These are phyloP conservation scores for Colletotrichum orbiculare DNA, from an alignment of 2,329 filamentous ascomycete species.

Conservation along the genomic window DNA sequence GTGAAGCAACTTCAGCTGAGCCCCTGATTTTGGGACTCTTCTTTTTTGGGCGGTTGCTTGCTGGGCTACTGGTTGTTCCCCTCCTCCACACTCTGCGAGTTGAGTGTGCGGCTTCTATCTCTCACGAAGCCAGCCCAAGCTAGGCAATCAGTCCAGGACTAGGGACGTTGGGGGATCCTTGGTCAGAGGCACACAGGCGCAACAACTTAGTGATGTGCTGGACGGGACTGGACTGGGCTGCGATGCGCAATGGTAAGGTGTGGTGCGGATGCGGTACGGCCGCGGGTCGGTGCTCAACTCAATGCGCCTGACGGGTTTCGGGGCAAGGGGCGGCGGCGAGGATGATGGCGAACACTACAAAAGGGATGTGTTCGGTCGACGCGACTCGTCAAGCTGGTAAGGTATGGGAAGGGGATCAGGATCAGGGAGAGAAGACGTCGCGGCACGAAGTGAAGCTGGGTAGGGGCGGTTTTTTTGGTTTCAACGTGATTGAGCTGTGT, in stretches of 20 bases:
- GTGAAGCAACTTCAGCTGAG: slow-evolving; percentile 29
- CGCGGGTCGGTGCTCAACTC: slow-evolving; percentile 35
- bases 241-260: neutral
- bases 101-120: slow-evolving; percentile 5
- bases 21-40: slow-evolving; percentile 17
- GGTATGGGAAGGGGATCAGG: slow-evolving; percentile 13
- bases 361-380: slow-evolving; percentile 34
- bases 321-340: slow-evolving; percentile 22
- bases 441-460: slow-evolving; percentile 17
- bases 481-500: slow-evolving; percentile 37
- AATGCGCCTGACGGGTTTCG: slow-evolving; percentile 37
- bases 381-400: neutral
- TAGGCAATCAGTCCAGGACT: slow-evolving; percentile 23
- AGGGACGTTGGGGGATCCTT: neutral
- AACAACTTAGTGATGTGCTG: no score
- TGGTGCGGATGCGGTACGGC: slow-evolving; percentile 16
- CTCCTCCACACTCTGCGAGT: neutral
- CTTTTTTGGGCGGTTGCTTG: slow-evolving; percentile 5
- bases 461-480: slow-evolving; percentile 29
- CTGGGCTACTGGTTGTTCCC: slow-evolving; percentile 14
- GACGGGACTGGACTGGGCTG: neutral
- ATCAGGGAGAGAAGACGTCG: slow-evolving; percentile 20
- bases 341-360: slow-evolving; percentile 4
- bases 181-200: no score
- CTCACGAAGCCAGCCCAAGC: slow-evolving; percentile 5